Percentiles rank a stretch among this genome's conserved stretches.
These are phyloP conservation scores for Metarhizium sp. DNA, from an alignment of 2,329 filamentous ascomycete species.

Conservation along the genomic window DNA sequence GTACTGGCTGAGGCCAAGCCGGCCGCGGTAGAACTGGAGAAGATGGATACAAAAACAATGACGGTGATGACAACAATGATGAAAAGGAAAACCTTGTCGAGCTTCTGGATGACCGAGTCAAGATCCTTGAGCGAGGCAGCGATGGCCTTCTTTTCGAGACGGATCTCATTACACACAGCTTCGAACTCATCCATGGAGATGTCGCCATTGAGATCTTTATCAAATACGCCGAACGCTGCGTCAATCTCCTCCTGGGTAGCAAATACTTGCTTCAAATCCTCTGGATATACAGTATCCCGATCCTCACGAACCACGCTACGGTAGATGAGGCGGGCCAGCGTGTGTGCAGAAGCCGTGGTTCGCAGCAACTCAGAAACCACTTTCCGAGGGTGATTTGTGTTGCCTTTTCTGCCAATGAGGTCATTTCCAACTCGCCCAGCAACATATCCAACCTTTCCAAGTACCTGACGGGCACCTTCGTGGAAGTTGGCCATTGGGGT, in stretches of 20 bases:
- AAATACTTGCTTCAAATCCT: slow-evolving; percentile 73
- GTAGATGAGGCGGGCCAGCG: slow-evolving; percentile 79
- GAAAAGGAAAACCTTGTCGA: slow-evolving; percentile 83
- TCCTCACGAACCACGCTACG: slow-evolving; percentile 72
- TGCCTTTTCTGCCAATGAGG: slow-evolving; percentile 69
- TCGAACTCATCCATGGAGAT: slow-evolving; percentile 94
- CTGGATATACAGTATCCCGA: slow-evolving; percentile 65
- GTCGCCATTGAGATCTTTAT: slow-evolving; percentile 93
- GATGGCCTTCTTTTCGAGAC: slow-evolving; percentile 89
- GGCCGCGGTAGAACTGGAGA: slow-evolving; percentile 82
- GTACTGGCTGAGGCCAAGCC: slow-evolving; percentile 86
- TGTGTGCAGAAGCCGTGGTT: slow-evolving; percentile 65
- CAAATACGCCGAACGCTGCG: slow-evolving; percentile 83
- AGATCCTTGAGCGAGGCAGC: slow-evolving; percentile 90
- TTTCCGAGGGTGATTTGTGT: slow-evolving; percentile 71
- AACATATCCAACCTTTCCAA: slow-evolving; percentile 75
- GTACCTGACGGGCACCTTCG: slow-evolving; percentile 63
- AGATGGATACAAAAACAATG: slow-evolving; percentile 79
- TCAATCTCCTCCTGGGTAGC: slow-evolving; percentile 77
- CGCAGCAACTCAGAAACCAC: slow-evolving; percentile 72
- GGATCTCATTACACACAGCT: slow-evolving; percentile 86
- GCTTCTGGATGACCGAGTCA: slow-evolving; percentile 83
- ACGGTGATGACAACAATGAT: slow-evolving; percentile 73
- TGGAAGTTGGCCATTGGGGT: slow-evolving; percentile 69
- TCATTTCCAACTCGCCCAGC: slow-evolving; percentile 83